phyloP scores from a whole-genome alignment of 768 basidiomycete species.

The Termitomyces sp. region DNA sequence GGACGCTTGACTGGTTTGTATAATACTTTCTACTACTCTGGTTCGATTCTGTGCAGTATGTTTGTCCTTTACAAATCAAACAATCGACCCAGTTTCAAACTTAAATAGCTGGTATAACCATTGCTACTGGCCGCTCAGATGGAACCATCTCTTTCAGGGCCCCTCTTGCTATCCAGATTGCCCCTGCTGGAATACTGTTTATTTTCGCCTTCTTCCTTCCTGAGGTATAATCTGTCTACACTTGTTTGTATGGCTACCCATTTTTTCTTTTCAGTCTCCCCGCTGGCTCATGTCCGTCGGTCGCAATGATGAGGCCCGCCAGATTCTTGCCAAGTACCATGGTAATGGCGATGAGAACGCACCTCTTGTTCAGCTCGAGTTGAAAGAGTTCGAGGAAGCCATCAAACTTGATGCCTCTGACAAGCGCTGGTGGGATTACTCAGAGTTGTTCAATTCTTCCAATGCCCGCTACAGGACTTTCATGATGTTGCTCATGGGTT shows the following conservation, averaged over 20 bases:
- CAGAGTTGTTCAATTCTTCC: constrained; percentile 41
- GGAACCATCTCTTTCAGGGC: constrained; percentile 41
- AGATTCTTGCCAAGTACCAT: constrained; percentile 49
- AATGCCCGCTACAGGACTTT: constrained; percentile 43
- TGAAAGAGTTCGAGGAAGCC: constrained; percentile 47
- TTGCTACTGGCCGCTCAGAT: constrained; percentile 34
- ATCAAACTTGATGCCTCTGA: constrained; percentile 49
- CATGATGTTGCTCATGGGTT: constrained; percentile 49
- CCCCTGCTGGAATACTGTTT: constrained; percentile 36
- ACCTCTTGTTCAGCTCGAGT: constrained; percentile 48
- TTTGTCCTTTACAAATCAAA: neutral
- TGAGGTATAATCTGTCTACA: constrained; percentile 22
- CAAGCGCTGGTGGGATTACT: constrained; percentile 58
- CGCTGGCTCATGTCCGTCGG: constrained; percentile 52
- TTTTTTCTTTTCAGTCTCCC: constrained; percentile 34
- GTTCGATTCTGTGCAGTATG: constrained; percentile 40
- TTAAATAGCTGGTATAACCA: constrained; percentile 34
- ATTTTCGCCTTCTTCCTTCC: constrained; percentile 32
- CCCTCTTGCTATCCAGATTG: constrained; percentile 50
- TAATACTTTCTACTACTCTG: constrained; percentile 39
- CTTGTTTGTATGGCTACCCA: neutral
- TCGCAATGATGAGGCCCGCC: constrained; percentile 42
- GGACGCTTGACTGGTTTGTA: constrained; percentile 47
- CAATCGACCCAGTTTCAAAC: neutral
- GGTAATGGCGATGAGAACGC: constrained; percentile 47